Evolutionary conservation across 768 basidiomycete genomes (phyloP), one percentile per base, ranked within the genome.

Genomic region (Amanita polypyramis): DNA sequence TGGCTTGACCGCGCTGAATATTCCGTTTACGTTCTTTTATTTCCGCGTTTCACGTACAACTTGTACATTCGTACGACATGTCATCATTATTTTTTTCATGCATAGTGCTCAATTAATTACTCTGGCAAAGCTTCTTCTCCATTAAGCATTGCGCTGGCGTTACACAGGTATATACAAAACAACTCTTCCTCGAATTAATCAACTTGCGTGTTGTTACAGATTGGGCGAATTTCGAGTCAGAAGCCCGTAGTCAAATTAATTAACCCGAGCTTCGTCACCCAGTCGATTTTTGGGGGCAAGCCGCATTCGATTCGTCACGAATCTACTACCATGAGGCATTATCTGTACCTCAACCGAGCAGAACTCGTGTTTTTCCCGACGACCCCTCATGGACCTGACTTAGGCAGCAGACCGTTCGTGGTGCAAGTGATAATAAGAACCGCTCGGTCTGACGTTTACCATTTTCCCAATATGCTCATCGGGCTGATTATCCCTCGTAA

Each of bases 341-440:
- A 36, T 21, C 47, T 49, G 6, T 21, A 35, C 30, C 47, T 49
- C 23, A 42, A 42, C 39, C 19, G 29, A 30, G 40, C 47, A 4
- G 47, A 49, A 36, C 47, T 49, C n/a, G 23, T 49, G 5, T 32
- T 49, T 21, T 42, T 41, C 21, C 47, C 47, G 14, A 11, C 30
- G 14, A 21, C 9, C 10, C 25, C 25, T 4, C 25, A 27, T 27
- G 25, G 25, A 7, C 9, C 27, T 20, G 19, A 21, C 4, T 2
- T 8, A 6, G 15, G 2, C 32, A n/a, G 1, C 17, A 21, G 5
- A 14, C 20, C 38, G 5, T 29, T 12, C 12, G 39, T 42, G 14
- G 40, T 27, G 8, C 47, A 49, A 34, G 47, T 49, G 4, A 49
- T 49, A 29, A 35, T 49, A 10, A 49, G 32, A 25, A 33, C 47